Base-by-base conservation (phyloP, 805 yeast genomes). In the Metschnikowia continentalis region DNA sequence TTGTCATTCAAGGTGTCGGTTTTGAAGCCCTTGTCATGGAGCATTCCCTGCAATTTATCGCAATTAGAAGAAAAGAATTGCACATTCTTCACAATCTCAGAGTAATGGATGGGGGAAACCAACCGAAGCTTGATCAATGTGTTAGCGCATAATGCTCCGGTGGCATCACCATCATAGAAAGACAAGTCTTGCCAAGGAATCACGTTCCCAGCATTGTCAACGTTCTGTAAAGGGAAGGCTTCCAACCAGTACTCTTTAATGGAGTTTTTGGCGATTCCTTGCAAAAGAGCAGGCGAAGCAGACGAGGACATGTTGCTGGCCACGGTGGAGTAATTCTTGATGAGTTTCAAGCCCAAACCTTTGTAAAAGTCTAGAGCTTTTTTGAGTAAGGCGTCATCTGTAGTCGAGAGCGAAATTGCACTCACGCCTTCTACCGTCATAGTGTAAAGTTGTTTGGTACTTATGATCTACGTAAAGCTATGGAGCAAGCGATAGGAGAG, bases 241-340 rank as follows among this genome's bases (percentile, higher is more conserved):
- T 85, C 88, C 43, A 87, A 64, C 95, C 95, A 87, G 30, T 80
- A 67, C 66, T 87, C 95, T 55, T 75, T 78, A 46, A 84, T 61
- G 0, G 91, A 85, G 55, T 85, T 89, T 50, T 72, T 74, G 7
- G 89, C 78, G 42, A 86, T 71, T 4, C 91, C 91, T 42, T 71
- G 65, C 14, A 73, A 64, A 32, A 64, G 49, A 32, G 22, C 48
- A 44, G 19, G 56, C n/a, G 30, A 50, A 37, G 54, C 51, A 17
- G 55, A 57, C 53, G 67, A 38, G 57, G 65, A 52, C 54, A 66
- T 49, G 70, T 67, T 54, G 74, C 71, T 49, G 62, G 66, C 63
- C 71, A 64, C 79, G 55, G 84, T 83, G 54, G 83, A 74, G 65
- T 75, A 86, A 58, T 75, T 81, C 62, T 84, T 81, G 43, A 81